Percentiles rank a stretch among this genome's conserved stretches.
These are phyloP conservation scores for Pythium aquatile DNA, from an alignment of 352 stramenopile genomes.

Conservation along the genomic window DNA sequence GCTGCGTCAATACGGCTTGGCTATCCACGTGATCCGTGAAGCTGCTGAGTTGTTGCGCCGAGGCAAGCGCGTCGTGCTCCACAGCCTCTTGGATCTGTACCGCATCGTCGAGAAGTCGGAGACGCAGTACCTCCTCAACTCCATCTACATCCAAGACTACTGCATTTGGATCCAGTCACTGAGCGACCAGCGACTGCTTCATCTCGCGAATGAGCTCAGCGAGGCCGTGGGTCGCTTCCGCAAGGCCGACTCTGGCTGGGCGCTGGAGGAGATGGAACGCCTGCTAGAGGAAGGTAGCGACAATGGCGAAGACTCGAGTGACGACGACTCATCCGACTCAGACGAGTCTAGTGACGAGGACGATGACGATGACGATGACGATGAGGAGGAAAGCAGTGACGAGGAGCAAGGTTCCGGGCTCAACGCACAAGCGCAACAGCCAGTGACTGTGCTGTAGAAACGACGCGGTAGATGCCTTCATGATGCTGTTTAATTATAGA, in stretches of 20 bases:
- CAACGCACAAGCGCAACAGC: background rate
- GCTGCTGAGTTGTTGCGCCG: slow-evolving; percentile 80
- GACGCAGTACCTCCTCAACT: slow-evolving; percentile 96
- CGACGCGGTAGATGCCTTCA: background rate
- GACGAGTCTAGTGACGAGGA: slow-evolving; percentile 28
- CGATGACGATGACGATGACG: slow-evolving; percentile 14
- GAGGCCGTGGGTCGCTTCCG: slow-evolving; percentile 37
- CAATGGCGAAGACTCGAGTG: slow-evolving; percentile 21
- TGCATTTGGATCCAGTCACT: slow-evolving; percentile 84
- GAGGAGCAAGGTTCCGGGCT: background rate
- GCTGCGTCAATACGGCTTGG: slow-evolving; percentile 91
- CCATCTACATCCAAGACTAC: slow-evolving; percentile 95
- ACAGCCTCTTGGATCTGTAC: slow-evolving; percentile 90
- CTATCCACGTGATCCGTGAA: slow-evolving; percentile 76
- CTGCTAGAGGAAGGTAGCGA: slow-evolving; percentile 39
- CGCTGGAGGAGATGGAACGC: slow-evolving; percentile 70
- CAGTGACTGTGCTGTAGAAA: background rate
- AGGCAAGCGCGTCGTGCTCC: slow-evolving; percentile 89
- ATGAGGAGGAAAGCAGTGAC: slow-evolving; percentile 10
- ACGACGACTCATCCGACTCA: slow-evolving; percentile 12
- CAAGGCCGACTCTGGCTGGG: slow-evolving; percentile 77
- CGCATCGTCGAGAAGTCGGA: slow-evolving; percentile 93
- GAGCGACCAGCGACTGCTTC: slow-evolving; percentile 42
- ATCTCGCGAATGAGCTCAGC: slow-evolving; percentile 37
- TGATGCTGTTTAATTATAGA: slow-evolving; percentile 20